phyloP scores from a whole-genome alignment of 768 basidiomycete species.

The Asterophora parasitica region DNA sequence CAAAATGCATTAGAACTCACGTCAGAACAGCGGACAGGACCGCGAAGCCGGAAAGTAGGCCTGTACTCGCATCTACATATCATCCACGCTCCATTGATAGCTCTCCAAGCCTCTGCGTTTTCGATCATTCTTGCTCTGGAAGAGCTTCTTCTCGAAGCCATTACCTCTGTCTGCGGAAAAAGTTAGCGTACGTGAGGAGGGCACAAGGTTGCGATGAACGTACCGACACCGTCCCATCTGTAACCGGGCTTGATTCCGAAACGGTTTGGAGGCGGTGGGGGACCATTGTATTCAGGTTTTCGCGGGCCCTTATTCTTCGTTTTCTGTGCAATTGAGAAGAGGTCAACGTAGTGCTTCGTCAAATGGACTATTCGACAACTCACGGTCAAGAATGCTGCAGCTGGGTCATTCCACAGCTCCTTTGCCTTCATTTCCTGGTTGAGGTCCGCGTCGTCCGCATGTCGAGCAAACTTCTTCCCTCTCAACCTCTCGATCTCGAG shows the following conservation, averaged over 20 bases:
- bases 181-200: constrained; percentile 1
- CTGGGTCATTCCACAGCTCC: constrained; percentile 97
- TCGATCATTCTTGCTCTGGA: constrained; percentile 77
- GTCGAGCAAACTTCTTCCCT: constrained; percentile 64
- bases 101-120: constrained; percentile 68
- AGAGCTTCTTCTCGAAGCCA: constrained; percentile 91
- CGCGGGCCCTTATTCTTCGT: constrained; percentile 68
- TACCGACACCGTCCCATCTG: constrained; percentile 98
- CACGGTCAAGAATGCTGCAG: constrained; percentile 88
- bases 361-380: constrained; percentile 16
- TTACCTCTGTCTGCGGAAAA: constrained; percentile 69
- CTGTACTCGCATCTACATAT: constrained; percentile 59
- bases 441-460: constrained; percentile 77
- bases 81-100: constrained; percentile 86
- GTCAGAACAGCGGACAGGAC: background rate
- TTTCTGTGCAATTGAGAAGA: constrained; percentile 43
- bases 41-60: background rate
- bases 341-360: background rate
- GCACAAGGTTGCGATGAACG: constrained; percentile 18
- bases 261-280: constrained; percentile 88
- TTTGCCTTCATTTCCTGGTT: constrained; percentile 81
- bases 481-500: constrained; percentile 66
- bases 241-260: constrained; percentile 95
- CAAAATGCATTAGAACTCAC: constrained; percentile 6
- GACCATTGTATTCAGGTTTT: constrained; percentile 82